These are phyloP conservation scores for Trichoderma atroviride DNA, from an alignment of 2,329 filamentous ascomycete genomes.

Conservation along the genomic window DNA sequence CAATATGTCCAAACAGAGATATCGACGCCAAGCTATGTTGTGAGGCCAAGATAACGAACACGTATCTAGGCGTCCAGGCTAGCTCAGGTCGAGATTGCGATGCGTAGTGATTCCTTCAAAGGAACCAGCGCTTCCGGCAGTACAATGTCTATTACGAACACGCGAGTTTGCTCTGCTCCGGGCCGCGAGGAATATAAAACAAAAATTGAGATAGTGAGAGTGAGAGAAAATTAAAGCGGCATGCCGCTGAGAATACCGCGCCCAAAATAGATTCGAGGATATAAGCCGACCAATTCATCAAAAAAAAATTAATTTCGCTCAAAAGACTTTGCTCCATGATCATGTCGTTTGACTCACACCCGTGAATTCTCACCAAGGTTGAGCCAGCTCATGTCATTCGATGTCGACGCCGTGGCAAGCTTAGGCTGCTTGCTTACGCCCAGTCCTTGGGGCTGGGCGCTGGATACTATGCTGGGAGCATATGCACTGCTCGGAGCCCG, in stretches of 20 bases:
- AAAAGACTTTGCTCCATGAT: conserved; percentile 28
- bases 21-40: conserved; percentile 37
- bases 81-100: conserved; percentile 19
- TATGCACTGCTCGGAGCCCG: conserved; percentile 58
- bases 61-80: conserved; percentile 14
- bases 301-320: conserved; percentile 25
- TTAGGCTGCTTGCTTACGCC: conserved; percentile 54
- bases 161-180: background rate
- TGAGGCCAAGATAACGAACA: conserved; percentile 13
- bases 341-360: conserved; percentile 30
- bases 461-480: conserved; percentile 42
- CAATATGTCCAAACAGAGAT: conserved; percentile 40
- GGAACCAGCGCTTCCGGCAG: conserved; percentile 11
- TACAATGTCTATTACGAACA: conserved; percentile 7
- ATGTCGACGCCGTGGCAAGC: conserved; percentile 52
- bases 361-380: conserved; percentile 61
- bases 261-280: conserved; percentile 27
- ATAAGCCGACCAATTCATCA: conserved; percentile 29
- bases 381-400: conserved; percentile 78
- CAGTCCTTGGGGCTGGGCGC: conserved; percentile 36
- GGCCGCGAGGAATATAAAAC: background rate
- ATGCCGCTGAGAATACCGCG: conserved; percentile 22
- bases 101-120: conserved; percentile 15
- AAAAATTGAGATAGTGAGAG: conserved; percentile 11
- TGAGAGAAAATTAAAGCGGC: conserved; percentile 26